A percentile compares a stretch with the other conserved stretches of the same genome.
These are phyloP conservation scores for Deinandra increscens DNA, from an alignment of 129 eudicot genomes.

Conservation along the genomic window DNA sequence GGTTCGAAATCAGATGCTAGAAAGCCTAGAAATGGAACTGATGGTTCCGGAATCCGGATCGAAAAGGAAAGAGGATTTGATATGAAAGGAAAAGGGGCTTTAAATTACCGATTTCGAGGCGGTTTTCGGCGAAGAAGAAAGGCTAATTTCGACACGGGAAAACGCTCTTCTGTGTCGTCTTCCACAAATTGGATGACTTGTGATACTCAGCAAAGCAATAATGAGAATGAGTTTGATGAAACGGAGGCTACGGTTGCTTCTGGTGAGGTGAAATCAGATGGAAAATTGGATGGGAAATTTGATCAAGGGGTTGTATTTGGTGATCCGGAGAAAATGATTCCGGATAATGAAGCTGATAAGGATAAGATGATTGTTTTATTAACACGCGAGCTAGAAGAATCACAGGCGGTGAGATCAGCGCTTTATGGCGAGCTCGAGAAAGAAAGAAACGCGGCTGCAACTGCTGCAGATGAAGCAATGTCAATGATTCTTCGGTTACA, in stretches of 20 bases:
- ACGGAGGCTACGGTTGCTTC: no score
- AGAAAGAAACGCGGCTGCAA: conserved; percentile 92
- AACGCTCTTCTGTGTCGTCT: conserved; percentile 44
- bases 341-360: conserved; percentile 41
- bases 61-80: conserved; percentile 44
- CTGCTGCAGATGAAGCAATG: conserved; percentile 98
- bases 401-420: conserved; percentile 54
- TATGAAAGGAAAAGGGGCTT: conserved; percentile 68
- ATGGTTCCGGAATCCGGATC: conserved; percentile 13
- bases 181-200: conserved; percentile 33
- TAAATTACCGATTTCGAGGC: conserved; percentile 42
- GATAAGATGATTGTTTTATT: conserved; percentile 40
- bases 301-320: conserved; percentile 19
- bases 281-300: conserved; percentile 29
- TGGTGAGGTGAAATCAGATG: conserved; percentile 28
- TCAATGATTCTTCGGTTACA: conserved; percentile 95
- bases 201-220: conserved; percentile 24
- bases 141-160: conserved; percentile 33
- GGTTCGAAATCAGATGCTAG: conserved; percentile 54
- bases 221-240: conserved; percentile 16
- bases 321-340: conserved; percentile 27
- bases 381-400: conserved; percentile 57
- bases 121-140: conserved; percentile 50
- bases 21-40: conserved; percentile 25
- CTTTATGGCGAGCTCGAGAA: conserved; percentile 77